A percentile compares a stretch with the other conserved stretches of the same genome.
phyloP scores from a whole-genome alignment of 345 rosid genomes.

The Leavenworthia alabamica region DNA sequence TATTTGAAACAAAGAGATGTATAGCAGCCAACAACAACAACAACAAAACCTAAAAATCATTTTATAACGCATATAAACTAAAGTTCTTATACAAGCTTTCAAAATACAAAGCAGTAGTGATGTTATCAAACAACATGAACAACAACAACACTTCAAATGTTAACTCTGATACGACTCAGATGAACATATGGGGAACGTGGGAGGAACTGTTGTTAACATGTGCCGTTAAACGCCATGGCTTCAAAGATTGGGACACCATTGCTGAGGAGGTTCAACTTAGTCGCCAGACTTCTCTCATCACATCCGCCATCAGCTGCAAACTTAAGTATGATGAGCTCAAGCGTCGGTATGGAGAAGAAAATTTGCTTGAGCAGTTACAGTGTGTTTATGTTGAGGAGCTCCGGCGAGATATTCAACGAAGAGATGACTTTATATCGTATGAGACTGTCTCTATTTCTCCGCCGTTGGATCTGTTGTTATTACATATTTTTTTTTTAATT shows the following conservation, averaged over 20 bases:
- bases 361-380: no score
- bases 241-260: conserved; percentile 58
- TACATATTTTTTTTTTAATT: no score
- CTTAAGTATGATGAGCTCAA: conserved; percentile 59
- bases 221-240: conserved; percentile 76
- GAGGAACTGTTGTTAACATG: conserved; percentile 67
- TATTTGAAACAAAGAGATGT: conserved; percentile 13
- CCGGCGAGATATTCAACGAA: no score
- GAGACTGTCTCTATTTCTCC: no score
- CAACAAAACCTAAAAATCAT: background rate
- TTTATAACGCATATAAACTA: background rate
- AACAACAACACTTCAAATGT: conserved; percentile 6
- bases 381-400: no score
- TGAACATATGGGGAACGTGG: conserved; percentile 56
- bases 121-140: conserved; percentile 24
- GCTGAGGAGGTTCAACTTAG: conserved; percentile 50
- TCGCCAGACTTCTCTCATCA: conserved; percentile 37
- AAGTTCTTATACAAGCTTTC: no score
- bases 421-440: no score
- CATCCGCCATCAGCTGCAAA: conserved; percentile 46
- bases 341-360: no score
- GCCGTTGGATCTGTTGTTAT: no score
- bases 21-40: no score
- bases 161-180: conserved; percentile 2
- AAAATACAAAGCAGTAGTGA: conserved; percentile 1